Conservation (phyloP, 495 filamentous ascomycete genomes). For the Sphaerosporella brunnea region DNA sequence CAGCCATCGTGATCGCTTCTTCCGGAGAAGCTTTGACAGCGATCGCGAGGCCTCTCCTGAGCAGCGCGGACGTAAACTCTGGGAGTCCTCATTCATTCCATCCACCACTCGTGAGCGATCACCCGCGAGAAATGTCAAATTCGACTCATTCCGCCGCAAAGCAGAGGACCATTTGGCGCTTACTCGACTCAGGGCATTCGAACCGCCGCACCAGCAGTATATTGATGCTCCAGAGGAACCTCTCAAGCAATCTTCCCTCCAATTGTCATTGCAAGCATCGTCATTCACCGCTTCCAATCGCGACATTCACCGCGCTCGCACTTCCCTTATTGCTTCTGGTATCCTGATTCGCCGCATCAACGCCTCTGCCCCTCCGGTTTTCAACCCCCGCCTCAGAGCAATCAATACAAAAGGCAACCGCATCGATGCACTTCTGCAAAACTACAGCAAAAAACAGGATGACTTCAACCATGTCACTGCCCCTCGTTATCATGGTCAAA, state of each 20-base stretch:
- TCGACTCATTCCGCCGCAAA: slow-evolving; percentile 9
- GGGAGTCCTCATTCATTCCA: slow-evolving; percentile 4
- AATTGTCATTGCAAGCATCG: background rate
- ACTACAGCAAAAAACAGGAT: slow-evolving; percentile 7
- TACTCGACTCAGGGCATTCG: background rate
- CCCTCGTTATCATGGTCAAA: slow-evolving; percentile 4
- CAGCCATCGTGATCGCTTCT: too few relatives aligned
- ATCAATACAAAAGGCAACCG: background rate
- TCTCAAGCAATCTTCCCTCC: background rate
- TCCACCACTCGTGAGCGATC: slow-evolving; percentile 11
- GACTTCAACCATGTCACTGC: slow-evolving; percentile 15
- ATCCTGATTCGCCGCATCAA: slow-evolving; percentile 17
- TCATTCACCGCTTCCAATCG: slow-evolving; percentile 7
- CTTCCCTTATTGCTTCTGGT: slow-evolving; percentile 12
- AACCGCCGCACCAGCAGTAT: background rate
- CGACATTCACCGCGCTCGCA: slow-evolving; percentile 14
- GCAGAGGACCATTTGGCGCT: background rate
- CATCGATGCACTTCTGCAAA: background rate
- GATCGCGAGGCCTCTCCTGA: slow-evolving; percentile 9
- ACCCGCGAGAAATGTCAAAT: slow-evolving; percentile 9
- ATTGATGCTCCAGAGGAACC: slow-evolving; percentile 2
- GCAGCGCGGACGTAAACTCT: slow-evolving; percentile 5
- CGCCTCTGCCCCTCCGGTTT: slow-evolving; percentile 7
- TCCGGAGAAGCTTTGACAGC: slow-evolving; percentile 7
- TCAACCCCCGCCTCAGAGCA: slow-evolving; percentile 8